A percentile compares a stretch with the other conserved stretches of the same genome.
These are phyloP conservation scores for Oxytropis ochrocephala DNA, from an alignment of 306 rosid genomes.

Conservation along the genomic window DNA sequence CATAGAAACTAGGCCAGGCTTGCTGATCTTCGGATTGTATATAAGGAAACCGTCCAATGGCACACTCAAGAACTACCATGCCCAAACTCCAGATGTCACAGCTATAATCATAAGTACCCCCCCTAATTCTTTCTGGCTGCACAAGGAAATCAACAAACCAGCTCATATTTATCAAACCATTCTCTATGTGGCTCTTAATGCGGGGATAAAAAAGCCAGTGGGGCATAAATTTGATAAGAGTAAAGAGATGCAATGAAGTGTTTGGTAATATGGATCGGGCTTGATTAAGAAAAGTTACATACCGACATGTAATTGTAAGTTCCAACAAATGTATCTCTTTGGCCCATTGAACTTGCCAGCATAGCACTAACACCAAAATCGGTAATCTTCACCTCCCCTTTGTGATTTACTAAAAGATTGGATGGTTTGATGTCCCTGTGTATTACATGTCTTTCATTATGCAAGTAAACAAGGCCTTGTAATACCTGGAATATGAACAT, in stretches of 20 bases:
- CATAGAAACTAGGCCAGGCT: constrained; percentile 88
- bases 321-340: constrained; percentile 96
- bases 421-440: constrained; percentile 98
- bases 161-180: constrained; percentile 3
- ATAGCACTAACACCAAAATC: constrained; percentile 99
- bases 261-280: background rate
- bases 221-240: background rate
- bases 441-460: constrained; percentile 85
- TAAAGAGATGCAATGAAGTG: background rate
- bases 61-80: constrained; percentile 95
- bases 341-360: constrained; percentile 96
- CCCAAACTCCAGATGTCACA: constrained; percentile 98
- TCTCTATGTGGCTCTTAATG: background rate
- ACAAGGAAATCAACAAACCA: constrained; percentile 25
- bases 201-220: background rate
- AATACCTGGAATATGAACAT: constrained; percentile 52
- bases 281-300: constrained; percentile 29
- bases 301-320: constrained; percentile 99
- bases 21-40: constrained; percentile 88
- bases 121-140: constrained; percentile 95
- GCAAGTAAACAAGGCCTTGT: constrained; percentile 94
- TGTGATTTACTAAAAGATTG: constrained; percentile 88
- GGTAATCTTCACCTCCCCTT: constrained; percentile 96
- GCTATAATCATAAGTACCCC: constrained; percentile 88
- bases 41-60: constrained; percentile 92